Evolutionary conservation across 2,329 filamentous ascomycete genomes (phyloP).

Genomic region (Fusarium aywerte): DNA sequence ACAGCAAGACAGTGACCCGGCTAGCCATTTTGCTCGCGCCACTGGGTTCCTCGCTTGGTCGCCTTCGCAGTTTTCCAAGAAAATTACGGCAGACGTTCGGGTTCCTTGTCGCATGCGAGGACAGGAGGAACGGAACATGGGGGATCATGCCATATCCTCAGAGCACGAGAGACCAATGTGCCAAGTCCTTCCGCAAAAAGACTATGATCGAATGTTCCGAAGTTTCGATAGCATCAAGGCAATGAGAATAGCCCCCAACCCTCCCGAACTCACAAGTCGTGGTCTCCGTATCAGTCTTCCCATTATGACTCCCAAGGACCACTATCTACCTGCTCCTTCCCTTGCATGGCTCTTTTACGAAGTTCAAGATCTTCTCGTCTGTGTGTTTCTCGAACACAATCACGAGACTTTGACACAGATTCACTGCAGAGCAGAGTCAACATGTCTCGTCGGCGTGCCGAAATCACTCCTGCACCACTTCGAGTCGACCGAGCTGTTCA

Average conservation of each 20-base stretch:
- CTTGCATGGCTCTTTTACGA: conserved; percentile 17
- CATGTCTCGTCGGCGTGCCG: neutral
- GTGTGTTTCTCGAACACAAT: conserved; percentile 9
- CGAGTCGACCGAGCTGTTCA: neutral
- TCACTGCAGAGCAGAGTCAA: conserved; percentile 1
- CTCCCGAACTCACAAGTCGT: conserved; percentile 12
- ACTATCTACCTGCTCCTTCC: neutral
- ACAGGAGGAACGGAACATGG: neutral
- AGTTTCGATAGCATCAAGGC: conserved; percentile 7
- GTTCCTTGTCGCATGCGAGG: neutral
- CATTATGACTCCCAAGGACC: neutral
- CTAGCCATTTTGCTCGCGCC: neutral
- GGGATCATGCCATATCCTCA: neutral
- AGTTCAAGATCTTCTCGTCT: conserved; percentile 6
- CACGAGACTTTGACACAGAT: neutral
- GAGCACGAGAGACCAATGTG: neutral
- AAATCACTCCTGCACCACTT: conserved; percentile 4
- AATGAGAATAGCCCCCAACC: neutral
- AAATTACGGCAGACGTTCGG: too few relatives aligned
- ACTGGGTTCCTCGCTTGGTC: conserved; percentile 20
- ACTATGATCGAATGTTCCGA: conserved; percentile 9
- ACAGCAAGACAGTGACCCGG: neutral
- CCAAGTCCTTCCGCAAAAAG: conserved; percentile 1
- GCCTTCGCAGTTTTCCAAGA: conserved; percentile 10
- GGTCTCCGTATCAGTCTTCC: conserved; percentile 11